Evolutionary conservation across 495 filamentous ascomycete species (phyloP).

Genomic region (Penicillium canariense): DNA sequence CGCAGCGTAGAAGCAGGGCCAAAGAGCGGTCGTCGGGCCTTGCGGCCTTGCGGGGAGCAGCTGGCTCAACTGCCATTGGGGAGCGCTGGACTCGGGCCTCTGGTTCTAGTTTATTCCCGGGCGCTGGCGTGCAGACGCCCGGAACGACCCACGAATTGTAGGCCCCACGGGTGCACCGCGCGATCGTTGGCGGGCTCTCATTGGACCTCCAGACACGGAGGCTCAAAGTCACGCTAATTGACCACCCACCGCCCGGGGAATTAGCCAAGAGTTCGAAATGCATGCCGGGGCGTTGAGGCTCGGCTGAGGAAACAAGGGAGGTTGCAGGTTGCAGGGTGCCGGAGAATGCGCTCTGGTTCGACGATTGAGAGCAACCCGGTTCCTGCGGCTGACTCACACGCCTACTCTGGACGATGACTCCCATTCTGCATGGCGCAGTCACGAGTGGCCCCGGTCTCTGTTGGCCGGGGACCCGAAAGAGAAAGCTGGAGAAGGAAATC

Average conservation of each 20-base stretch:
- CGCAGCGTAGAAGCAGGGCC: background rate
- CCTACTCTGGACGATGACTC: no score
- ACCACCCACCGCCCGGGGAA: background rate
- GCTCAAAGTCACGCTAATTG: background rate
- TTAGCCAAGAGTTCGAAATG: background rate
- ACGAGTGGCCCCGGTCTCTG: background rate
- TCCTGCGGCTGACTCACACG: slow-evolving; percentile 13
- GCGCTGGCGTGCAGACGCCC: slow-evolving; percentile 1
- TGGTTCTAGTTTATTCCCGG: no score
- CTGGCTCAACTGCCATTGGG: background rate
- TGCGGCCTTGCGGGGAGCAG: background rate
- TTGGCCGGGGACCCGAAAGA: slow-evolving; percentile 1
- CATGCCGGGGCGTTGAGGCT: slow-evolving; percentile 13
- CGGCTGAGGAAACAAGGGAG: slow-evolving; percentile 1
- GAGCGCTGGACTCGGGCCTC: no score
- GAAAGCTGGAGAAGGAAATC: background rate
- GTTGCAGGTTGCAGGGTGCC: slow-evolving; percentile 5
- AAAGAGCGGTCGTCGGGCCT: slow-evolving; percentile 14
- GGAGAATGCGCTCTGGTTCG: slow-evolving; percentile 1
- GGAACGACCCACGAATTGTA: background rate
- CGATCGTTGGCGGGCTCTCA: background rate
- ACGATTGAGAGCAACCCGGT: no score
- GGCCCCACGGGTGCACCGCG: background rate
- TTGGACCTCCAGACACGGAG: background rate
- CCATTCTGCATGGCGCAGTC: slow-evolving; percentile 12